These are phyloP conservation scores for Verbascum thapsus DNA, from an alignment of 257 asterid genomes.

Conservation along the genomic window DNA sequence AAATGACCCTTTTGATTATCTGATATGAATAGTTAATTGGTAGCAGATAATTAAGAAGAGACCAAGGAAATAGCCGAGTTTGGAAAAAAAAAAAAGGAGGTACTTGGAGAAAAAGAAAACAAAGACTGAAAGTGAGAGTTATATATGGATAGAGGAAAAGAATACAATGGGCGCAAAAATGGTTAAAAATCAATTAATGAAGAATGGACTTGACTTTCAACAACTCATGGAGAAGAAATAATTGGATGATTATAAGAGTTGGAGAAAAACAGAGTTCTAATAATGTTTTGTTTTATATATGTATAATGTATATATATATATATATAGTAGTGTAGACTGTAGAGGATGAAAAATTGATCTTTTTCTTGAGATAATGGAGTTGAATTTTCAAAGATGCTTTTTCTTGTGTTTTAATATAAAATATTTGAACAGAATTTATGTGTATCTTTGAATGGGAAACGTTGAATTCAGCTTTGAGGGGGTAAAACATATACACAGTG, in stretches of 20 bases:
- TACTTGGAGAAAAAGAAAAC: conserved; percentile 35
- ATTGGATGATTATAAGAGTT: not conserved
- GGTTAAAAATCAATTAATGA: not conserved
- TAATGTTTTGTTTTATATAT: too few relatives aligned
- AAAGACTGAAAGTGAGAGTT: conserved; percentile 16
- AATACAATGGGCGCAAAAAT: not conserved
- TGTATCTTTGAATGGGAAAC: conserved; percentile 9
- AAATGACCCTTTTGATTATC: conserved; percentile 10
- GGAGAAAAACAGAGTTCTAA: conserved; percentile 4
- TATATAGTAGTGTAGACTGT: not conserved
- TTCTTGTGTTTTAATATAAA: not conserved
- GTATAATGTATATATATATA: not conserved
- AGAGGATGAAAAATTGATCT: conserved; percentile 15
- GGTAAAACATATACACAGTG: conserved; percentile 30
- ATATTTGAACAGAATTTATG: too few relatives aligned
- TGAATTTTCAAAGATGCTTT: conserved; percentile 29
- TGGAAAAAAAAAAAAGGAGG: not conserved
- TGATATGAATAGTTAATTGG: not conserved
- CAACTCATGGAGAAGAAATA: not conserved
- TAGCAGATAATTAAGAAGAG: not conserved
- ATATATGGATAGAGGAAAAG: conserved; percentile 7
- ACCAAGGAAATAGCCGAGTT: not conserved
- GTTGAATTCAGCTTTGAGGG: conserved; percentile 35
- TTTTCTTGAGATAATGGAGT: conserved; percentile 2
- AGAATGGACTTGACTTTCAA: conserved; percentile 30